These are phyloP conservation scores for Ricinus communis DNA, from an alignment of 345 rosid genomes.

Conservation along the genomic window DNA sequence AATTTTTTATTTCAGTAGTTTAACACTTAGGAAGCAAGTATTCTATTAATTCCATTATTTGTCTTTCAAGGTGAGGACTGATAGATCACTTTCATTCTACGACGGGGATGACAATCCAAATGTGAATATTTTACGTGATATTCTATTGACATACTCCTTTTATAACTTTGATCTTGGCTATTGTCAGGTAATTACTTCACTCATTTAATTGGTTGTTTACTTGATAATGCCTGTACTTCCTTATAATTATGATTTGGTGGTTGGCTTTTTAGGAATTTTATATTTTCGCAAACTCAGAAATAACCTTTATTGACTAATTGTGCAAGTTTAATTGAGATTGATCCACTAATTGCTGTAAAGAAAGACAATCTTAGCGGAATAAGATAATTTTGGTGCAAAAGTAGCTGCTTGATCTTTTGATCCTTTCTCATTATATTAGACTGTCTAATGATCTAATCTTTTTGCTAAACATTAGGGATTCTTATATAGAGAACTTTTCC, in stretches of 20 bases:
- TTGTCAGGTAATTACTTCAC: conserved; percentile 73
- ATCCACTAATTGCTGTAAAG: not conserved
- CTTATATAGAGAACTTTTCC: not conserved
- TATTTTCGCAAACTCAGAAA: not conserved
- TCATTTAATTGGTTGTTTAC: not conserved
- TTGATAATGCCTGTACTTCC: not conserved
- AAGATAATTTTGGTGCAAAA: not conserved
- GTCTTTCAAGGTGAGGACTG: conserved; percentile 85
- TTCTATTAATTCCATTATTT: conserved; percentile 5
- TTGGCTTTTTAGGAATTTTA: not conserved
- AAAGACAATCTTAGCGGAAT: not conserved
- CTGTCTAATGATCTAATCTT: not conserved
- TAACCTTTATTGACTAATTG: not conserved
- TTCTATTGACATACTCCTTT: conserved; percentile 85
- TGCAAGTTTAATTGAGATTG: not conserved
- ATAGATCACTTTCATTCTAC: conserved; percentile 69
- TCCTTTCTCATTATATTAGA: not conserved
- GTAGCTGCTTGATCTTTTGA: not conserved
- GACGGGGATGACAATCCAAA: conserved; percentile 92
- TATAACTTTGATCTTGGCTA: conserved; percentile 98
- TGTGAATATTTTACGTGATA: conserved; percentile 75
- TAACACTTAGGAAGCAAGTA: not conserved
- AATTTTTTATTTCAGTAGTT: conserved; percentile 2
- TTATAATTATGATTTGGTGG: not conserved
- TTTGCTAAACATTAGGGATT: not conserved